Evolutionary conservation across 768 basidiomycete genomes (phyloP).

Genomic region (Pulveroboletus frians): DNA sequence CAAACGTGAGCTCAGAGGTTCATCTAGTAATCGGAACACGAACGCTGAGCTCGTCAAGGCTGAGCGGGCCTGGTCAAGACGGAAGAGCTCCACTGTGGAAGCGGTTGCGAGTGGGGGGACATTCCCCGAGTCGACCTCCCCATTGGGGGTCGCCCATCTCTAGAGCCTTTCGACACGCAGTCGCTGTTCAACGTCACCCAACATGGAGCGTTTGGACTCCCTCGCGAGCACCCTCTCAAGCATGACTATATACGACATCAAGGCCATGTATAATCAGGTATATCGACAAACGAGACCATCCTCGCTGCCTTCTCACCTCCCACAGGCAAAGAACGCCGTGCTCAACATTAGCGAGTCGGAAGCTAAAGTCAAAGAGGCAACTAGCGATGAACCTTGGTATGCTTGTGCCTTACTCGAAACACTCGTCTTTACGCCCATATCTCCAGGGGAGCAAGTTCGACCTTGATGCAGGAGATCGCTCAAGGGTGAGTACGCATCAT

Average conservation of each 20-base stretch:
- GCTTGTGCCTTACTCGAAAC: constrained; percentile 20
- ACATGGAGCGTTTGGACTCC: constrained; percentile 77
- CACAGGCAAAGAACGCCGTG: constrained; percentile 90
- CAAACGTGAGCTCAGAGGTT: neutral
- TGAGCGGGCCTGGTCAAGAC: neutral
- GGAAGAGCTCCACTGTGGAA: neutral
- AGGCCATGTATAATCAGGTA: constrained; percentile 91
- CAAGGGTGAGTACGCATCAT: constrained; percentile 63
- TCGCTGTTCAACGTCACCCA: constrained; percentile 17
- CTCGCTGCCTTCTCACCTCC: constrained; percentile 2
- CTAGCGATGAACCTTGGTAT: constrained; percentile 97
- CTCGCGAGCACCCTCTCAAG: constrained; percentile 73
- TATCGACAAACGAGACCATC: constrained; percentile 4
- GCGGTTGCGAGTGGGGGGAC: neutral
- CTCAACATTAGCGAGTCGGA: constrained; percentile 97
- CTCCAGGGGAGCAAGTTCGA: constrained; percentile 91
- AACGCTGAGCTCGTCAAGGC: constrained; percentile 3
- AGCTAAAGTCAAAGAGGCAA: constrained; percentile 92
- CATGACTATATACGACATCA: constrained; percentile 89
- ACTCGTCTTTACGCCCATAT: constrained; percentile 1
- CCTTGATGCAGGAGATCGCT: constrained; percentile 97
- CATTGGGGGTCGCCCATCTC: constrained; percentile 25
- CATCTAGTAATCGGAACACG: neutral
- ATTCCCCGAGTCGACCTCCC: constrained; percentile 18
- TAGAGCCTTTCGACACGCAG: neutral